Evolutionary conservation across 2,329 filamentous ascomycete species (phyloP).

Genomic region (Arthrobotrys pseudoclavata): DNA sequence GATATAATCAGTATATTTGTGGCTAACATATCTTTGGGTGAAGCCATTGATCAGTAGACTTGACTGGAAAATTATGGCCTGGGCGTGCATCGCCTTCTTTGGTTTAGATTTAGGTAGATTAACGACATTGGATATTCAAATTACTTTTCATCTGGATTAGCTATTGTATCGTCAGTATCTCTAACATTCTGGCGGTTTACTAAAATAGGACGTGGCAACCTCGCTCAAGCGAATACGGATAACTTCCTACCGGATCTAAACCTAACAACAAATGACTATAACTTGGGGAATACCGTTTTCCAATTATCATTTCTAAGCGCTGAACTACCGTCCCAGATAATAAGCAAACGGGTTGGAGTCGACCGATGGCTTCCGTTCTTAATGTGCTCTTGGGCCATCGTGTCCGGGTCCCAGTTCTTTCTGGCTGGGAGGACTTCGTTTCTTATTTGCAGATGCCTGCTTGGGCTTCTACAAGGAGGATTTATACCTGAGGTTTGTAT

Average conservation of each 20-base stretch:
- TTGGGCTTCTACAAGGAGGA: constrained; percentile 68
- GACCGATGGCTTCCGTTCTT: constrained; percentile 74
- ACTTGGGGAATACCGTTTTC: constrained; percentile 73
- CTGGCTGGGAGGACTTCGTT: constrained; percentile 68
- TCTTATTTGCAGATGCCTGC: constrained; percentile 67
- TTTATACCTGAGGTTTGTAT: constrained; percentile 62
- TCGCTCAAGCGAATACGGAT: constrained; percentile 42
- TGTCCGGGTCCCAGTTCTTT: constrained; percentile 70
- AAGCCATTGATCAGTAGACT: constrained; percentile 34
- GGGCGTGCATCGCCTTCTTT: constrained; percentile 48
- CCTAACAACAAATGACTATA: constrained; percentile 66
- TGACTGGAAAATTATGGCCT: constrained; percentile 37
- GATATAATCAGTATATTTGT: background rate
- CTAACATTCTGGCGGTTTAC: background rate
- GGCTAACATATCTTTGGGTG: background rate
- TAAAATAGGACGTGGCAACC: constrained; percentile 24
- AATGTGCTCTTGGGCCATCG: constrained; percentile 72
- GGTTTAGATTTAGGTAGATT: constrained; percentile 40
- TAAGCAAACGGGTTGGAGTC: constrained; percentile 72
- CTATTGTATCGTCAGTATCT: background rate
- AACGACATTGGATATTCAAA: too few species aligned
- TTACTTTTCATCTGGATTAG: background rate
- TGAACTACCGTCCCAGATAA: constrained; percentile 75
- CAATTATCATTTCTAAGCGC: constrained; percentile 71
- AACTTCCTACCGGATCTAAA: constrained; percentile 19